Evolutionary conservation across 495 filamentous ascomycete species (phyloP), one percentile per base, ranked within the genome.

Genomic region (Aspergillus sparsus): DNA sequence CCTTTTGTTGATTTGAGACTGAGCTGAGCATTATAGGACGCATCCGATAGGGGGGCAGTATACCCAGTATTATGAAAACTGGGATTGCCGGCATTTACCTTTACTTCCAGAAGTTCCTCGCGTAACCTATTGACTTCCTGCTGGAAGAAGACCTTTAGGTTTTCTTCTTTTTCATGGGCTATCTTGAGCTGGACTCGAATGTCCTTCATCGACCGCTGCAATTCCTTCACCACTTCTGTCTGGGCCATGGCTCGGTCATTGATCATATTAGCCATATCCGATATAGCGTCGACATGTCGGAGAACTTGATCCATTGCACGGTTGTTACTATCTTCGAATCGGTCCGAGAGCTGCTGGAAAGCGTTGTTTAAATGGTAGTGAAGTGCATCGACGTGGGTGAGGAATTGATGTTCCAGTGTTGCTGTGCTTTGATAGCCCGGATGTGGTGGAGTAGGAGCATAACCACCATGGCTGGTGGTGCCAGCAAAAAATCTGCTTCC

Each of bases 351-450:
- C 27, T 53, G 61, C 9, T 61, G 41, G 10, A 62, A 36, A 1
- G 55, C 61, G 2, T 18, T 41, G 11, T 62, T 55, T 0, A 72
- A 3, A 33, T 72, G 69, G 36, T 58, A 53, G 41, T 72, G 69
- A 15, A 72, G 33, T 12, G 60, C 52, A 34, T 64, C 58, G 1
- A 62, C 52, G 34, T 68, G 62, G 7, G 56, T 21, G 5, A 53
- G 34, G n/a, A 69, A 41, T 46, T 69, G 62, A 39, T 68, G 57
- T 41, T 66, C 68, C 39, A 71, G 52, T 2, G 68, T 55, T n/a
- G 54, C 35, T 9, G 64, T 71, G 61, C 68, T 71, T 18, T 64
- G 64, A 46, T 71, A 71, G 39, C 45, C 55, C 15, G 62, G 64
- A 7, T 62, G 54, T 7, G 68, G 68, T 12, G 68, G 66, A 11